Evolutionary conservation across 2,329 filamentous ascomycete species (phyloP), one percentile per base, ranked within the genome.

Genomic region (Sphaceloma murrayae): DNA sequence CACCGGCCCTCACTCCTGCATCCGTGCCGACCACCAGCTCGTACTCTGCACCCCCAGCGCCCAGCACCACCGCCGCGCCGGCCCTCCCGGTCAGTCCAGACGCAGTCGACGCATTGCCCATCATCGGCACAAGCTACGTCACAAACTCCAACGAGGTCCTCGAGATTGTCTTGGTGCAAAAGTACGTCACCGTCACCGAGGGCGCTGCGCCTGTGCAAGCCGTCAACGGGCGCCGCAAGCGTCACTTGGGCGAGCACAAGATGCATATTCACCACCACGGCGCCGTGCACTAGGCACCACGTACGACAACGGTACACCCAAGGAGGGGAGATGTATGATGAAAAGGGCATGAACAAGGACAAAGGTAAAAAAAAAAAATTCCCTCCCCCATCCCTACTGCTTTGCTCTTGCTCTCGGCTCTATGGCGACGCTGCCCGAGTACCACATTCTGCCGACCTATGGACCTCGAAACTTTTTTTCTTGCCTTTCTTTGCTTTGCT

Each of bases 101-200:
- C 8, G 48, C 45, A 16, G 47, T 47, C 2, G 34, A 21, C 13
- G 31, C 32, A 9, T 24, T 43, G 8, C 45, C 49, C 17, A 50
- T 50, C 47, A 51, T 67, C 50, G 54, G 57, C 31, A 69, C 67
- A 18, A 62, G 58, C 24, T 65, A 58, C 34, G 65, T 62, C 53
- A 69, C 66, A 44, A 60, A 59, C 50, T 61, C 53, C 22, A 65
- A 64, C 48, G 56, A 62, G 46, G 65, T 69, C 33, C 61, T 67
- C 53, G 65, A 68, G 52, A 55, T 69, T 34, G 61, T 60, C 38
- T 63, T 69, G 48, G 61, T 66, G 56, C 58, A 70, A 53, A 58
- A 64, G 27, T 57, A 62, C 13, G 54, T 68, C 31, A 65, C 60
- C 18, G 62, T 67, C 43, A 68, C 64, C 4, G 62, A 40, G 24